A percentile compares a stretch with the other conserved stretches of the same genome.
Conservation (phyloP, 1,139 yeast species). For the Debaryomyces sp. region DNA sequence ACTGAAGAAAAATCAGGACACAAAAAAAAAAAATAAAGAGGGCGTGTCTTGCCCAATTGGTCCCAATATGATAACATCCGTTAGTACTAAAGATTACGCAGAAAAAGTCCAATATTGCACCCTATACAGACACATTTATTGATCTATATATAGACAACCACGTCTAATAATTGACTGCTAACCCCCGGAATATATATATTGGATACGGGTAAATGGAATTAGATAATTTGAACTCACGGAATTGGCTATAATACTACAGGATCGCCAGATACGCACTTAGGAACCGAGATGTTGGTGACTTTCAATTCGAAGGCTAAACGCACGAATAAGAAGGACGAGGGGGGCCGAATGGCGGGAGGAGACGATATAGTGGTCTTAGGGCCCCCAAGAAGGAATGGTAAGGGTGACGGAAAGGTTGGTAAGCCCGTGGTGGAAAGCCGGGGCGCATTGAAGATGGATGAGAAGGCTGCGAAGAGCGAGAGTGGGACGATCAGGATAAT, state of each 20-base stretch:
- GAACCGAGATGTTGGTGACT: constrained; percentile 19
- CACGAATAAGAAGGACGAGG: background rate
- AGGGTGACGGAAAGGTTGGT: background rate
- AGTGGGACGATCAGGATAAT: constrained; percentile 7
- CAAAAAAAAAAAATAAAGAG: background rate
- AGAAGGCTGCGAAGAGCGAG: background rate
- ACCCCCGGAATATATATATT: background rate
- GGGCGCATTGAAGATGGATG: background rate
- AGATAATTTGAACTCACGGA: background rate
- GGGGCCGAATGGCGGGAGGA: background rate
- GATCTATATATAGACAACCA: background rate
- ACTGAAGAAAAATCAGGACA: background rate
- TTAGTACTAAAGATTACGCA: background rate
- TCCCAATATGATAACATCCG: background rate
- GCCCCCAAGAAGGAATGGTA: background rate
- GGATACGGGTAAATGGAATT: background rate
- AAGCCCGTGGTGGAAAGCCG: background rate
- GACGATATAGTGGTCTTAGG: background rate
- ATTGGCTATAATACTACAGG: background rate
- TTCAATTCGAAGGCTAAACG: constrained; percentile 14
- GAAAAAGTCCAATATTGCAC: background rate
- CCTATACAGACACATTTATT: background rate
- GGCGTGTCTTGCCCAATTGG: background rate
- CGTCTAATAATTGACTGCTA: background rate
- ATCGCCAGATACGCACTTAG: background rate